phyloP scores from a whole-genome alignment of 768 basidiomycete species.

The Russula sp. region DNA sequence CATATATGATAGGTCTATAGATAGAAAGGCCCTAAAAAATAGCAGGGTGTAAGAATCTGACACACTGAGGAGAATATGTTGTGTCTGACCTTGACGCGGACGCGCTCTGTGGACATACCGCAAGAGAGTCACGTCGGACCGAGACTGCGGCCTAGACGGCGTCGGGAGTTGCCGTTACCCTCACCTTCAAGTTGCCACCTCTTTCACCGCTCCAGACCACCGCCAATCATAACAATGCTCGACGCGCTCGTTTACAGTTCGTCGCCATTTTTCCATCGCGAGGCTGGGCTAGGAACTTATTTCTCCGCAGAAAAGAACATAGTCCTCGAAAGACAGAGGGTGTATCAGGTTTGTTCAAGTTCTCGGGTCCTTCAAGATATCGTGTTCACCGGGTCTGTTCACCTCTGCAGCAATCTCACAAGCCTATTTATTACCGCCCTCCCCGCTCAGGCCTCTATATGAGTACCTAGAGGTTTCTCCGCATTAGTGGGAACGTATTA shows the following conservation, averaged over 20 bases:
- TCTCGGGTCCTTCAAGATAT: neutral
- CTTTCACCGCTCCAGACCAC: slow-evolving; percentile 5
- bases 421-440: slow-evolving; percentile 52
- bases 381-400: neutral
- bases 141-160: neutral
- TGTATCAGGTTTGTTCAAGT: slow-evolving; percentile 50
- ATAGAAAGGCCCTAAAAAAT: slow-evolving; percentile 71
- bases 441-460: slow-evolving; percentile 61
- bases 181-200: neutral
- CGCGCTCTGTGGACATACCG: slow-evolving; percentile 54
- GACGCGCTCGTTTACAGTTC: slow-evolving; percentile 61
- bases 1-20: slow-evolving; percentile 89
- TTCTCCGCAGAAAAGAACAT: slow-evolving; percentile 51
- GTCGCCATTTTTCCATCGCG: slow-evolving; percentile 23
- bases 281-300: neutral
- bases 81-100: slow-evolving; percentile 65
- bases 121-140: neutral
- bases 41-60: neutral
- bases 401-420: slow-evolving; percentile 34
- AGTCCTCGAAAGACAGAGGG: slow-evolving; percentile 59
- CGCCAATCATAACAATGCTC: slow-evolving; percentile 37
- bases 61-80: slow-evolving; percentile 9
- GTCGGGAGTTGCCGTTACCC: slow-evolving; percentile 1
- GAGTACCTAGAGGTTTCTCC: slow-evolving; percentile 38
- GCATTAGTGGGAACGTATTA: neutral